phyloP scores from a whole-genome alignment of 2,329 filamentous ascomycete species.

The Trichoderma harzianum region DNA sequence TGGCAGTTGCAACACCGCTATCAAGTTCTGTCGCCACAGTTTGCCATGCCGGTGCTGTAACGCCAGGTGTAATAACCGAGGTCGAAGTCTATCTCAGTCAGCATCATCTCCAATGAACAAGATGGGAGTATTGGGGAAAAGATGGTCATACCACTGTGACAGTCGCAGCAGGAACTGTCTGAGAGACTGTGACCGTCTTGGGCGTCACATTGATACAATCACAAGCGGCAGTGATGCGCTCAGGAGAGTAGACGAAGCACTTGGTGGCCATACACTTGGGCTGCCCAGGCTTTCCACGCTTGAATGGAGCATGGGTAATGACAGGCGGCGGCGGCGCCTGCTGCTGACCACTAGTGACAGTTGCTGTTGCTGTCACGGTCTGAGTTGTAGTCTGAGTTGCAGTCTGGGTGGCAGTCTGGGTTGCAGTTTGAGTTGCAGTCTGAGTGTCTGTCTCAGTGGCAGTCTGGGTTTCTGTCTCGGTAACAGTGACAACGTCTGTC shows the following conservation, averaged over 20 bases:
- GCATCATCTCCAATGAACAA: not conserved
- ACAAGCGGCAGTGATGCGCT: constrained; percentile 27
- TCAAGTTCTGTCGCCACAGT: not conserved
- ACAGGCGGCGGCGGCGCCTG: not conserved
- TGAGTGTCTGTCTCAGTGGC: not conserved
- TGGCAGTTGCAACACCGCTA: not conserved
- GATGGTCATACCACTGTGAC: constrained; percentile 16
- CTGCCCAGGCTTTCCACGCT: constrained; percentile 15
- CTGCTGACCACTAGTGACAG: not conserved
- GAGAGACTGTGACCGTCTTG: constrained; percentile 21
- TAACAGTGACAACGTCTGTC: not conserved
- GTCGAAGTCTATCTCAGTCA: not conserved
- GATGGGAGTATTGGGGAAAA: not conserved
- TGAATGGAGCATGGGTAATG: not conserved
- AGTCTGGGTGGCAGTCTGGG: not conserved
- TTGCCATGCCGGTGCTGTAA: not conserved
- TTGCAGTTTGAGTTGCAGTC: not conserved
- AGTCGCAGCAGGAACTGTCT: constrained; percentile 16
- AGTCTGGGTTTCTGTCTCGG: constrained; percentile 17
- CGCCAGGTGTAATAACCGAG: not conserved
- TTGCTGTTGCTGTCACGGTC: constrained; percentile 20
- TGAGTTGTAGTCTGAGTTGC: constrained; percentile 17
- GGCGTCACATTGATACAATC: constrained; percentile 25
- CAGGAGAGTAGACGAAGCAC: constrained; percentile 23
- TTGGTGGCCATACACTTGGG: constrained; percentile 25